Base-by-base conservation (phyloP, 768 basidiomycete species). In the Pleurotus ostreatus region DNA sequence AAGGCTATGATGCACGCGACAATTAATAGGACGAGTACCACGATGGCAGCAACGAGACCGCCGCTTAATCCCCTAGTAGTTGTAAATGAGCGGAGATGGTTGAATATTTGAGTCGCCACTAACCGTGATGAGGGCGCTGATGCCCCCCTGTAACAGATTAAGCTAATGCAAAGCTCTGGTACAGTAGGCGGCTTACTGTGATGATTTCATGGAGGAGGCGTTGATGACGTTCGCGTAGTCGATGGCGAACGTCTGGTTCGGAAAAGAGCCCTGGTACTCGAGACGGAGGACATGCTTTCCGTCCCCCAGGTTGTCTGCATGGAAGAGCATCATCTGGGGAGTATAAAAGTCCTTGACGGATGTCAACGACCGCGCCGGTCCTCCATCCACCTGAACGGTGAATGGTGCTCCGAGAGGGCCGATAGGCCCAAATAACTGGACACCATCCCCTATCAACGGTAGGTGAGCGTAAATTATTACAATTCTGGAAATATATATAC, bases 361-460 rank as follows among this genome's bases (percentile, higher is more conserved):
- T 4, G 65, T 61, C 30, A 63, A 63, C 30, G 47, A 62, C 43
- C 51, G 55, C n/a, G 58, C 26, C 4, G 59, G 25, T 3, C 62
- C 70, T 20, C 67, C 67, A 46, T 76, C 73, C 46, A 78, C 23
- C 56, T 71, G 65, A 22, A 72, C 70, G 0, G 64, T 61, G 55
- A 74, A 78, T 4, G 65, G 64, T 18, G 72, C 66, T 30, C 67
- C 68, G 3, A 59, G 55, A 16, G 74, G 71, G 20, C 73, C 69
- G 0, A 74, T 68, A 7, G 78, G 68, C 15, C 79, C 77, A 49
- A 74, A 80, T 8, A 81, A 46, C 0, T 73, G 74, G n/a, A 81
- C 70, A 12, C 71, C 75, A 57, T 75, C 74, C 40, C 78, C 80
- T 75, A 55, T 23, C 7, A 11, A 9, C 26, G 5, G 23, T 30